These are phyloP conservation scores for Daedalea quercina DNA, from an alignment of 768 basidiomycete species.

Conservation along the genomic window DNA sequence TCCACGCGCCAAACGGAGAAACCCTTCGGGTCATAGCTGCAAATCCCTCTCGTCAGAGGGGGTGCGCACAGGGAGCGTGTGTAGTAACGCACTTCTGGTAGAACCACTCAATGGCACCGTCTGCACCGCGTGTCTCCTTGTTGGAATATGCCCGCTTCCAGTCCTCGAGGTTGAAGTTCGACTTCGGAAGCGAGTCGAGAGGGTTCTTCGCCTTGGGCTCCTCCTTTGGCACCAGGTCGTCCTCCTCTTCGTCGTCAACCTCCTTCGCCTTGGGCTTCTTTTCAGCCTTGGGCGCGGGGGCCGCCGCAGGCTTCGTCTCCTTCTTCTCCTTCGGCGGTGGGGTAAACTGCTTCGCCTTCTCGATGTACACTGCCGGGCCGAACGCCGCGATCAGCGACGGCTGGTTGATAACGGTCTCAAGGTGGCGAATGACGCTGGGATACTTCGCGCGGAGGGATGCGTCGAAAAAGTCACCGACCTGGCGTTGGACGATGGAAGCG, in stretches of 20 bases:
- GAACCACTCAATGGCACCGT: conserved; percentile 90
- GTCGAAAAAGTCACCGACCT: conserved; percentile 55
- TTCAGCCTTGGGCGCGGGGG: conserved; percentile 28
- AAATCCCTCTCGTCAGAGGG: neutral
- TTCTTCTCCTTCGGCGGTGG: conserved; percentile 76
- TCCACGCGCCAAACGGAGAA: conserved; percentile 90
- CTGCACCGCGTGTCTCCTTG: conserved; percentile 86
- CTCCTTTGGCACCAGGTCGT: conserved; percentile 58
- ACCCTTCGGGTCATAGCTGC: conserved; percentile 80
- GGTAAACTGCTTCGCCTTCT: conserved; percentile 64
- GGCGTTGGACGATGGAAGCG: conserved; percentile 51
- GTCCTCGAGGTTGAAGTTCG: conserved; percentile 84
- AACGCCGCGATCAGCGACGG: conserved; percentile 65
- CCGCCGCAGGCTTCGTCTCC: conserved; percentile 25
- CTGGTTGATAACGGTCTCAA: conserved; percentile 86
- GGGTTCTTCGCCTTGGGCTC: conserved; percentile 95
- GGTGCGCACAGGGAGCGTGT: neutral
- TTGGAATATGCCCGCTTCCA: conserved; percentile 99
- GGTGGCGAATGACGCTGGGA: conserved; percentile 76
- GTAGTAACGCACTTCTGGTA: conserved; percentile 71
- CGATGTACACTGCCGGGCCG: conserved; percentile 50
- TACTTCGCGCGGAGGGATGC: conserved; percentile 55
- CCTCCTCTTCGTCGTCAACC: conserved; percentile 62
- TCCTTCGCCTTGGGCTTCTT: conserved; percentile 54
- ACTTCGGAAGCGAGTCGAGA: conserved; percentile 85